Conservation (phyloP, 495 filamentous ascomycete genomes). For the Penicillium roqueforti region DNA sequence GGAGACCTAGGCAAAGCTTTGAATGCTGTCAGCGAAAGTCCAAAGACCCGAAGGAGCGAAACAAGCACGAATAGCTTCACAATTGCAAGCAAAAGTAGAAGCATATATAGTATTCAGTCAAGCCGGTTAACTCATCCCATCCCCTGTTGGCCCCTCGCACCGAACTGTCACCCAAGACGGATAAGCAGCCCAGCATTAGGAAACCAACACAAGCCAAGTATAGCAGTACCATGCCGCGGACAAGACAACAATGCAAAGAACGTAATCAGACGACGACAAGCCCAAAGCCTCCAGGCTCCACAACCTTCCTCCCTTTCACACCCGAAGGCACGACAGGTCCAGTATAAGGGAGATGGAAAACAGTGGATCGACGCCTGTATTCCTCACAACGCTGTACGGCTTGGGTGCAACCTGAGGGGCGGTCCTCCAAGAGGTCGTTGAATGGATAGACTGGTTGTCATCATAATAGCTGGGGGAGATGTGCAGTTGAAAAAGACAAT, state of each 20-base stretch:
- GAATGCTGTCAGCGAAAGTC: conserved; percentile 18
- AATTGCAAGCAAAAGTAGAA: conserved; percentile 11
- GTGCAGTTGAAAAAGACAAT: conserved; percentile 6
- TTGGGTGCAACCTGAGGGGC: conserved; percentile 33
- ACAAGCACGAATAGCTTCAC: conserved; percentile 4
- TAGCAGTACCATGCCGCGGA: conserved; percentile 38
- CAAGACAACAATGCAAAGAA: conserved; percentile 14
- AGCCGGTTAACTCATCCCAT: conserved; percentile 63
- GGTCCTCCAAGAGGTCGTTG: conserved; percentile 78
- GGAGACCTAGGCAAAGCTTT: conserved; percentile 26
- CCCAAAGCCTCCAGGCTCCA: conserved; percentile 61
- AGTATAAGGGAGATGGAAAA: conserved; percentile 54
- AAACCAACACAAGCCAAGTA: conserved; percentile 43
- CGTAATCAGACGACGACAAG: conserved; percentile 25
- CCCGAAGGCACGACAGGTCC: conserved; percentile 49
- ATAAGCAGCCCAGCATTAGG: conserved; percentile 31
- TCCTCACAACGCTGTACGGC: conserved; percentile 18
- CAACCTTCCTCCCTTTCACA: conserved; percentile 70
- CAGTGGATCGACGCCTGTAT: conserved; percentile 51
- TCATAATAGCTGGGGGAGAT: conserved; percentile 53
- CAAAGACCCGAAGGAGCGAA: neutral
- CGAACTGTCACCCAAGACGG: conserved; percentile 53
- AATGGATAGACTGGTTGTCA: conserved; percentile 99
- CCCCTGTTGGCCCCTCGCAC: conserved; percentile 45
- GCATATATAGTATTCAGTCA: conserved; percentile 48